phyloP scores from a whole-genome alignment of 2,329 filamentous ascomycete species.

The Cordyceps militaris region DNA sequence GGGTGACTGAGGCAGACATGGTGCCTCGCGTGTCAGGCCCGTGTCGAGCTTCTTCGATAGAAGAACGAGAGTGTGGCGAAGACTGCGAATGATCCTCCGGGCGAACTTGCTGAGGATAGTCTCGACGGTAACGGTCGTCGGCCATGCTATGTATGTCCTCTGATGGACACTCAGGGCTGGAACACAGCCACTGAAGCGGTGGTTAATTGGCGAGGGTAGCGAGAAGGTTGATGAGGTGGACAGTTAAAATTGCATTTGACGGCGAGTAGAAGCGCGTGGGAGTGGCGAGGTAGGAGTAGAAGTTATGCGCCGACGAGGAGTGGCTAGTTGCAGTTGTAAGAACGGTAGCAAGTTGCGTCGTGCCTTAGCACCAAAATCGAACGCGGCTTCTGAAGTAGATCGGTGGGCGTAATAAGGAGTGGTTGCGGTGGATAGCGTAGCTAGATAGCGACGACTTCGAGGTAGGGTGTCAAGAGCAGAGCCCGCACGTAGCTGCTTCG shows the following conservation, averaged over 20 bases:
- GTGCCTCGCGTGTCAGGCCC: slow-evolving; percentile 22
- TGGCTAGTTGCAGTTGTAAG: not conserved
- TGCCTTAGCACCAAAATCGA: not conserved
- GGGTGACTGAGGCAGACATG: slow-evolving; percentile 39
- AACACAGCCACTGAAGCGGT: slow-evolving; percentile 20
- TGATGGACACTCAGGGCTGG: slow-evolving; percentile 9
- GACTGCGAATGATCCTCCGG: slow-evolving; percentile 37
- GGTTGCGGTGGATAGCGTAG: not conserved
- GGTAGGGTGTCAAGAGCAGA: not conserved
- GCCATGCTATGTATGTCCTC: slow-evolving; percentile 29
- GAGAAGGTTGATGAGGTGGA: slow-evolving; percentile 2
- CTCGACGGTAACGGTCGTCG: slow-evolving; percentile 32
- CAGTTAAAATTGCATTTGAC: slow-evolving; percentile 15
- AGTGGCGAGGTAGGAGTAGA: slow-evolving; percentile 17
- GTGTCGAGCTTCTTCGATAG: slow-evolving; percentile 34
- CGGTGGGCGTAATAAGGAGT: slow-evolving; percentile 1
- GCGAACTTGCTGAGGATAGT: slow-evolving; percentile 29
- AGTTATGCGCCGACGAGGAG: slow-evolving; percentile 6
- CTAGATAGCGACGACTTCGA: not conserved
- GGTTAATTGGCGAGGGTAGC: slow-evolving; percentile 4
- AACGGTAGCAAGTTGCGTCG: not conserved
- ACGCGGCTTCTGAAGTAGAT: not conserved
- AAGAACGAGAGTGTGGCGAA: slow-evolving; percentile 29
- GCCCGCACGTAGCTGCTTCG: not conserved
- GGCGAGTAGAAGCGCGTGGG: not conserved